phyloP scores from a whole-genome alignment of 2,329 filamentous ascomycete genomes.

The Neurospora sp. region DNA sequence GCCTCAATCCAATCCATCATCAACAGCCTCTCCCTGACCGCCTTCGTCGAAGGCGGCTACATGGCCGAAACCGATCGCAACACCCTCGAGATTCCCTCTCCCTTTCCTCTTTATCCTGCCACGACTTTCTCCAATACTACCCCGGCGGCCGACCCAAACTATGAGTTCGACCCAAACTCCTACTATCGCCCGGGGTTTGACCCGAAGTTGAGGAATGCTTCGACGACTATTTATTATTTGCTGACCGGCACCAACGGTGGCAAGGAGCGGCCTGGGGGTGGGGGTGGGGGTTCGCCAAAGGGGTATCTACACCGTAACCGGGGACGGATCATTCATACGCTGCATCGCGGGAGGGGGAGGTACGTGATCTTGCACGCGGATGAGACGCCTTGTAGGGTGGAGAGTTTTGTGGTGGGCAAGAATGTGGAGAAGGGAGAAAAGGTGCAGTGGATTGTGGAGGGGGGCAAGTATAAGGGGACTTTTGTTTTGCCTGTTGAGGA shows the following conservation, averaged over 20 bases:
- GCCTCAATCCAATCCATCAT: constrained; percentile 18
- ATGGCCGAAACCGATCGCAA: constrained; percentile 52
- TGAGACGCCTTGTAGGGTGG: constrained; percentile 44
- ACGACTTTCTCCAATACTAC: constrained; percentile 26
- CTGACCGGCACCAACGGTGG: constrained; percentile 35
- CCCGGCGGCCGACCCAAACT: constrained; percentile 18
- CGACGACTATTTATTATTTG: constrained; percentile 55
- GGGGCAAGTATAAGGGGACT: constrained; percentile 56
- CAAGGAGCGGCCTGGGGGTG: not conserved
- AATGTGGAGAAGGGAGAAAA: constrained; percentile 48
- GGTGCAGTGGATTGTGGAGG: constrained; percentile 60
- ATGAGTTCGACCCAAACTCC: not conserved
- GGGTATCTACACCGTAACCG: constrained; percentile 56
- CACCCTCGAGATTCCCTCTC: constrained; percentile 40
- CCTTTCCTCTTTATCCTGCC: constrained; percentile 29
- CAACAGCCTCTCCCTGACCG: constrained; percentile 33
- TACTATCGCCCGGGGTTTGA: constrained; percentile 26
- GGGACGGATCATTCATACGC: constrained; percentile 52
- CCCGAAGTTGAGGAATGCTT: constrained; percentile 37
- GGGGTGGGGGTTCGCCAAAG: constrained; percentile 28
- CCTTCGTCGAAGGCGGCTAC: constrained; percentile 56
- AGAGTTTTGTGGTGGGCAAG: constrained; percentile 53
- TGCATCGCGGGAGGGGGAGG: constrained; percentile 51
- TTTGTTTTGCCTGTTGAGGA: constrained; percentile 41
- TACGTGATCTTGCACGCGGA: constrained; percentile 56